Conservation (phyloP, 192 early-diverging fungal species). For the Rhizophagus clarus region DNA sequence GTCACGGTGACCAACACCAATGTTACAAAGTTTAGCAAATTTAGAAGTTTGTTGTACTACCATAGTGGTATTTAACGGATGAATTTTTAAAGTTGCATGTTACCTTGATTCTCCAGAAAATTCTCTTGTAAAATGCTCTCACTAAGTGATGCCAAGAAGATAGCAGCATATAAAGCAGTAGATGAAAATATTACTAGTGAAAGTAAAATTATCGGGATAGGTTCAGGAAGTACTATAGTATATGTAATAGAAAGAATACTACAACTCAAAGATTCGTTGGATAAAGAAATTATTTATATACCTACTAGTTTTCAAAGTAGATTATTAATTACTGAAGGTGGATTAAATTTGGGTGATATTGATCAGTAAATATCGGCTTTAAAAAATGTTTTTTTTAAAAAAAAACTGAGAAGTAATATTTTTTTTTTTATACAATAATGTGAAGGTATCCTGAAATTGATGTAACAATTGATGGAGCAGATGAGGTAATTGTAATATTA, state of each 20-base stretch:
- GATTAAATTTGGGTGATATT: slow-evolving; percentile 74
- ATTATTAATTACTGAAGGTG: slow-evolving; percentile 80
- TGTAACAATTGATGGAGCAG: slow-evolving; percentile 92
- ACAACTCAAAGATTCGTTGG: slow-evolving; percentile 61
- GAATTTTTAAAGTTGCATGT: too few relatives aligned
- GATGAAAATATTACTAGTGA: slow-evolving; percentile 78
- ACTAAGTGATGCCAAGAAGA: slow-evolving; percentile 67
- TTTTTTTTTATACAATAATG: background rate
- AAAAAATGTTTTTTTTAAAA: slow-evolving; percentile 16
- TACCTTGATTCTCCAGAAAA: background rate
- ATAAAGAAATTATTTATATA: slow-evolving; percentile 74
- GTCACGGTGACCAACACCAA: too few relatives aligned
- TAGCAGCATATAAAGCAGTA: slow-evolving; percentile 87
- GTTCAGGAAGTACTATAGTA: slow-evolving; percentile 85
- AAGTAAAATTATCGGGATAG: slow-evolving; percentile 83
- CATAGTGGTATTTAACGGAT: too few relatives aligned
- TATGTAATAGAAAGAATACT: slow-evolving; percentile 83
- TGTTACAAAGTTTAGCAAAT: too few relatives aligned
- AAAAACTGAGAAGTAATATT: background rate
- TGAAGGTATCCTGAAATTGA: slow-evolving; percentile 72
- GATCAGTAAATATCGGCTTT: slow-evolving; percentile 62
- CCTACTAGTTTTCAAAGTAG: slow-evolving; percentile 93
- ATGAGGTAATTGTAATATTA: slow-evolving; percentile 54
- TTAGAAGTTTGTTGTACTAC: too few relatives aligned
- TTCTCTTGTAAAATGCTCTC: background rate